Evolutionary conservation across 208 protist genomes (phyloP).

Genomic region (Trypanosoma brucei): DNA sequence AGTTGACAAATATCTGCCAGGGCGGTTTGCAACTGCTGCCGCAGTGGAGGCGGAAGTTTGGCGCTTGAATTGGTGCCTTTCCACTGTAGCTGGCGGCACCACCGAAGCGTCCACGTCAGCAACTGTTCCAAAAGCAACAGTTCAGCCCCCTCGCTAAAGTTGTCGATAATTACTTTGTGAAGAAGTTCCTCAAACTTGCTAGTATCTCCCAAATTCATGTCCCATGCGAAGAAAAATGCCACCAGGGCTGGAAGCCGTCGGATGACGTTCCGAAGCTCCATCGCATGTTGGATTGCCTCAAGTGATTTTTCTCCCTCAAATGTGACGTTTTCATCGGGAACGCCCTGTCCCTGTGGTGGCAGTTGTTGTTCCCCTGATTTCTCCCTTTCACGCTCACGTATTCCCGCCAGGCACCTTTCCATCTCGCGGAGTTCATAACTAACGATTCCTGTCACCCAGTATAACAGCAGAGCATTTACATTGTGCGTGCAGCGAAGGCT

Average conservation of each 20-base stretch:
- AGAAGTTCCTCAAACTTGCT: not conserved
- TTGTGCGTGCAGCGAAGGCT: conserved; percentile 6
- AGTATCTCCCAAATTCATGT: not conserved
- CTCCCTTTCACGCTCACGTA: not conserved
- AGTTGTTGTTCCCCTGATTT: too few relatives aligned
- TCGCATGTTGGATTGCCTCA: conserved; percentile 8
- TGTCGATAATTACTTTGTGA: not conserved
- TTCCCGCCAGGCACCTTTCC: not conserved
- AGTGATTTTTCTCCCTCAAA: not conserved
- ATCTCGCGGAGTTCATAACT: conserved; percentile 14
- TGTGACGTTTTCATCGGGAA: not conserved
- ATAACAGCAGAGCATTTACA: conserved; percentile 4
- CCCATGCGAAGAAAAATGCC: conserved; percentile 9
- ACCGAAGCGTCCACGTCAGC: not conserved
- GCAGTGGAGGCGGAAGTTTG: not conserved
- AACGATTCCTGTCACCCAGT: conserved; percentile 16
- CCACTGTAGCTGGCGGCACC: not conserved
- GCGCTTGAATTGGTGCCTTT: too few relatives aligned
- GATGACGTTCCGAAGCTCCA: conserved; percentile 9
- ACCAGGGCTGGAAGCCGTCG: conserved; percentile 12
- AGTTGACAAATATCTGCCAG: conserved; percentile 9
- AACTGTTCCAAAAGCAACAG: conserved; percentile 2
- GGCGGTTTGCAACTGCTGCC: not conserved
- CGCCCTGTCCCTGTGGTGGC: too few relatives aligned
- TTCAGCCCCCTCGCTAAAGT: not conserved